Evolutionary conservation across 148 eudicot species (phyloP).

Genomic region (Fagopyrum tataricum): DNA sequence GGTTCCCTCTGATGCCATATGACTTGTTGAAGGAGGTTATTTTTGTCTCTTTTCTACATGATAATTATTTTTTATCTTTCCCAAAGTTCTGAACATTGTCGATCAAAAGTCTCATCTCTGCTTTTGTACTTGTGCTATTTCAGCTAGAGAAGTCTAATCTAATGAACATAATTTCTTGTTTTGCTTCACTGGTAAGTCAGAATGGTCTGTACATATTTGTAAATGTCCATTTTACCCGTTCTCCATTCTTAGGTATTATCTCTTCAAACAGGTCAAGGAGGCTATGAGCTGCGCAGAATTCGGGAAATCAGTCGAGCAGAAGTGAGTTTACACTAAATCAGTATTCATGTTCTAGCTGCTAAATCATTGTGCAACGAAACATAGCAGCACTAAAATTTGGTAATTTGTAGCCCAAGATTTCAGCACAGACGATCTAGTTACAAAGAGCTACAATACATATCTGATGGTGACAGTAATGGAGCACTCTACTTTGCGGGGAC

Average conservation of each 20-base stretch:
- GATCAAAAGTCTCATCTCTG: background rate
- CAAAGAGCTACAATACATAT: conserved; percentile 86
- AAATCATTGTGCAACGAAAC: background rate
- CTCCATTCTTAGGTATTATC: background rate
- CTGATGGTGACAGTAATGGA: conserved; percentile 93
- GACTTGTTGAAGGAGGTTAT: conserved; percentile 66
- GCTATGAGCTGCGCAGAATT: conserved; percentile 46
- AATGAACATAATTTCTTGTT: conserved; percentile 34
- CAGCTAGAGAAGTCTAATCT: conserved; percentile 69
- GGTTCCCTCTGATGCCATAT: conserved; percentile 68
- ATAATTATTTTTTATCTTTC: background rate
- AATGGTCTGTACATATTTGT: background rate
- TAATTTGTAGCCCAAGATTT: conserved; percentile 41
- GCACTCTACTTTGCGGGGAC: conserved; percentile 79
- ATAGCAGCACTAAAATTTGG: background rate
- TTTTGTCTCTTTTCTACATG: background rate
- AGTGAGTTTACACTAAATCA: conserved; percentile 34
- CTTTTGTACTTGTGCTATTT: conserved; percentile 15
- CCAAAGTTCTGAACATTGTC: background rate
- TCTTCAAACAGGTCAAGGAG: conserved; percentile 57
- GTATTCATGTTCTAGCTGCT: background rate
- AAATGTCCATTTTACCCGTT: background rate
- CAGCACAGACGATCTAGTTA: conserved; percentile 82
- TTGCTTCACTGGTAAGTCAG: conserved; percentile 54
- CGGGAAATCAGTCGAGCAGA: conserved; percentile 40